Conservation (phyloP, 2,329 filamentous ascomycete genomes). For the Nemania sp. region DNA sequence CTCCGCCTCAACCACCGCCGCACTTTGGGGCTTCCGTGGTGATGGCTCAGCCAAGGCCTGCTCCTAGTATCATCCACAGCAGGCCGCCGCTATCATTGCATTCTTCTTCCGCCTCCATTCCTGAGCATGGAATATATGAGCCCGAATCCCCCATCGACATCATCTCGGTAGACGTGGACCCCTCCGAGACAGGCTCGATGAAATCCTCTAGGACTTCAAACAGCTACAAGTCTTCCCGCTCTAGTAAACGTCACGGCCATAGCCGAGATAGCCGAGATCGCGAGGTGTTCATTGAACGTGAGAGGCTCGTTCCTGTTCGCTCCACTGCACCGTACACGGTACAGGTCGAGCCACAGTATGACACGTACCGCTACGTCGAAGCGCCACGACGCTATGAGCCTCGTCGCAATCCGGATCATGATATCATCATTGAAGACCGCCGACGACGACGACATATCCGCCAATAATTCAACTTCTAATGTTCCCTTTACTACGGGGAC, state of each 20-base stretch:
- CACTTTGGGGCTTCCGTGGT: conserved; percentile 27
- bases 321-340: conserved; percentile 49
- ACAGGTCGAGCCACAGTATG: conserved; percentile 48
- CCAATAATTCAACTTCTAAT: not conserved
- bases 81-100: conserved; percentile 33
- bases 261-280: conserved; percentile 42
- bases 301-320: conserved; percentile 50
- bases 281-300: conserved; percentile 57
- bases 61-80: conserved; percentile 31
- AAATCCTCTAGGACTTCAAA: conserved; percentile 36
- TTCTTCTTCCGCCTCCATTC: conserved; percentile 22
- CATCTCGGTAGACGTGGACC: conserved; percentile 49
- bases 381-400: conserved; percentile 47
- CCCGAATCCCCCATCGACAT: conserved; percentile 44
- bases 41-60: conserved; percentile 30
- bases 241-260: conserved; percentile 28
- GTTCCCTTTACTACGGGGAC: not conserved
- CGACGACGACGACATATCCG: conserved; percentile 37
- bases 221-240: conserved; percentile 35
- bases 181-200: conserved; percentile 30
- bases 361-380: conserved; percentile 58
- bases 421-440: conserved; percentile 41
- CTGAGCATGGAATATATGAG: conserved; percentile 26
- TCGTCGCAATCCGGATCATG: conserved; percentile 39
- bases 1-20: conserved; percentile 35